phyloP scores from a whole-genome alignment of 345 rosid species.

The Fremontodendron californicum region DNA sequence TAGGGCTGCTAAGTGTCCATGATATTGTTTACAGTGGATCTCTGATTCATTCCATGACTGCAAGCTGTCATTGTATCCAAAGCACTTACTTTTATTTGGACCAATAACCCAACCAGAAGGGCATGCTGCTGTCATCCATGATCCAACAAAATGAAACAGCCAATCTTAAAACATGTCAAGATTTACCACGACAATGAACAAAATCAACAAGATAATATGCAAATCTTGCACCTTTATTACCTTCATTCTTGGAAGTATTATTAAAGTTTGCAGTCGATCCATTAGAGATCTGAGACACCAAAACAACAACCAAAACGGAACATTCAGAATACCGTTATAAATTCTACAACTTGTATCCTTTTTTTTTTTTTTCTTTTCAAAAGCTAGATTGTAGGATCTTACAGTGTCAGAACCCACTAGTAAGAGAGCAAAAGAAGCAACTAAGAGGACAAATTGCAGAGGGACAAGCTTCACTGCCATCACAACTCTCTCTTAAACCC shows the following conservation, averaged over 20 bases:
- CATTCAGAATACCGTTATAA: slow-evolving; percentile 9
- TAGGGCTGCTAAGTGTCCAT: slow-evolving; percentile 72
- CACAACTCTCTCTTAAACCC: slow-evolving; percentile 12
- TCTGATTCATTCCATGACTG: slow-evolving; percentile 75
- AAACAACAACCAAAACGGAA: not conserved
- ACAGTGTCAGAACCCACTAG: slow-evolving; percentile 36
- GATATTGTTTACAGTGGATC: slow-evolving; percentile 37
- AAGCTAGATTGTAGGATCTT: slow-evolving; percentile 21
- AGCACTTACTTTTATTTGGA: slow-evolving; percentile 54
- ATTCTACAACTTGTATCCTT: not conserved
- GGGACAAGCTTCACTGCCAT: slow-evolving; percentile 27
- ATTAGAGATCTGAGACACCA: slow-evolving; percentile 28
- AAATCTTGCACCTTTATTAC: slow-evolving; percentile 22
- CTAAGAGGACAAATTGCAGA: slow-evolving; percentile 17
- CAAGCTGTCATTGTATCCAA: slow-evolving; percentile 28
- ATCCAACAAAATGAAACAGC: slow-evolving; percentile 10
- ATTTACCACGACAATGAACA: not conserved
- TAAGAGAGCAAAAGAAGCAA: slow-evolving; percentile 17
- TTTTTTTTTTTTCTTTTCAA: not conserved
- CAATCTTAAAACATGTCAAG: not conserved
- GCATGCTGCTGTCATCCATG: slow-evolving; percentile 47
- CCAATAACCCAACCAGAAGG: slow-evolving; percentile 53
- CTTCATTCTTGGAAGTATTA: slow-evolving; percentile 24
- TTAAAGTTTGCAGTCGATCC: slow-evolving; percentile 8
- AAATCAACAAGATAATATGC: not conserved